A percentile compares a stretch with the other conserved stretches of the same genome.
Conservation (phyloP, 1,284 basidiomycete species). For the Ustilago shanxiensis region DNA sequence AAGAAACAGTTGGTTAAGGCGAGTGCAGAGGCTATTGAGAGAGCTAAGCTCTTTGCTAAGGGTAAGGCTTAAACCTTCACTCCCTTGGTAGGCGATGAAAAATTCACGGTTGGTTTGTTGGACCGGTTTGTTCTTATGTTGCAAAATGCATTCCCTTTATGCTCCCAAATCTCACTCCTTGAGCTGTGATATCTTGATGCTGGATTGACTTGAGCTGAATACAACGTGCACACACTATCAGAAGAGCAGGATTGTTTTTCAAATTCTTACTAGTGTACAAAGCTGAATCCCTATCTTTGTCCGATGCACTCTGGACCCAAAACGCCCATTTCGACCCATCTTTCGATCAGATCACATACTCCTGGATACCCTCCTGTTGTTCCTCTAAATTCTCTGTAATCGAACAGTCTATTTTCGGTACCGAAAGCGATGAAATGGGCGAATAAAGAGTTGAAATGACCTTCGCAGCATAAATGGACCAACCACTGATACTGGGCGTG, state of each 20-base stretch:
- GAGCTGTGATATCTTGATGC: no score
- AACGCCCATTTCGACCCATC: constrained; percentile 86
- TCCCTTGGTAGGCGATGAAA: no score
- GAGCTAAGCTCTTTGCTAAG: constrained; percentile 67
- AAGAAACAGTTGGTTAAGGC: constrained; percentile 68
- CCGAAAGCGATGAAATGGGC: constrained; percentile 95
- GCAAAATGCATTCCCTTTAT: constrained; percentile 21
- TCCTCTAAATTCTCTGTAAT: constrained; percentile 73
- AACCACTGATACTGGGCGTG: constrained; percentile 91
- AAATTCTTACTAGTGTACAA: neutral
- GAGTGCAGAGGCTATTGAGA: constrained; percentile 65
- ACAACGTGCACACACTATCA: no score
- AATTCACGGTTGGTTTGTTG: no score
- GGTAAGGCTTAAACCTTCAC: constrained; percentile 40
- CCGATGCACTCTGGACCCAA: constrained; percentile 72
- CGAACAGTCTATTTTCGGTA: constrained; percentile 83
- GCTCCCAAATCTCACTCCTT: no score
- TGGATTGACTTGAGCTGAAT: no score
- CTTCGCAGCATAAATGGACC: constrained; percentile 92
- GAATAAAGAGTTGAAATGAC: constrained; percentile 97
- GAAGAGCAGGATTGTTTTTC: neutral
- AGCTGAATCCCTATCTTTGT: constrained; percentile 20
- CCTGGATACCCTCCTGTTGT: constrained; percentile 71
- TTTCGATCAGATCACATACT: constrained; percentile 87
- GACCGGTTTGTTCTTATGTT: no score